Percentiles rank a stretch among this genome's conserved stretches.
phyloP scores from a whole-genome alignment of 768 basidiomycete species.

The Podaxis sp. region DNA sequence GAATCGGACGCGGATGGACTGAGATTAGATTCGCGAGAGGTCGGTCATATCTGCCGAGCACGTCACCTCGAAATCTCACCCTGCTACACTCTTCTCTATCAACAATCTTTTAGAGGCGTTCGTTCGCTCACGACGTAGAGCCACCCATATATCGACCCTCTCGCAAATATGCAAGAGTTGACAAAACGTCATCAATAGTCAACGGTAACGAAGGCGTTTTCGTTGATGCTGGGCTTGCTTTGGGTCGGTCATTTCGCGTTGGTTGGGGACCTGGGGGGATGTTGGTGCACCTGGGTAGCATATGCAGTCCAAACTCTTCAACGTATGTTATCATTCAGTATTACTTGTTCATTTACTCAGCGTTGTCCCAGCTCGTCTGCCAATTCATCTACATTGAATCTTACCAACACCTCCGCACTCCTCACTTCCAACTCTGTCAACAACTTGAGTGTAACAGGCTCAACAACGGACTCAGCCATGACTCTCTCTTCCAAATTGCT shows the following conservation, averaged over 20 bases:
- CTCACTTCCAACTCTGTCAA: constrained; percentile 12
- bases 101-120: constrained; percentile 51
- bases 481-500: constrained; percentile 52
- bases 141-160: constrained; percentile 68
- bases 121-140: constrained; percentile 72
- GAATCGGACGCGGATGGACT: constrained; percentile 73
- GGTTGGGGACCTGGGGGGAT: constrained; percentile 85
- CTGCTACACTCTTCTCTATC: not conserved
- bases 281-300: constrained; percentile 69
- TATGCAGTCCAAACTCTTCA: constrained; percentile 54
- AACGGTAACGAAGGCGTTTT: constrained; percentile 59
- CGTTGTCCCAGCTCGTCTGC: constrained; percentile 44
- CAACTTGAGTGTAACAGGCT: constrained; percentile 5
- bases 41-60: constrained; percentile 23
- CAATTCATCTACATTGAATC: constrained; percentile 58
- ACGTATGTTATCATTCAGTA: constrained; percentile 37
- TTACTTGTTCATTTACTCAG: constrained; percentile 1
- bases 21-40: constrained; percentile 59
- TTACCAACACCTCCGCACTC: constrained; percentile 31
- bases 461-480: constrained; percentile 29
- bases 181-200: constrained; percentile 60
- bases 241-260: constrained; percentile 85
- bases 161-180: constrained; percentile 76
- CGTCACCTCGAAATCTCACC: not conserved
- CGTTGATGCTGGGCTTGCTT: constrained; percentile 78